A percentile compares a stretch with the other conserved stretches of the same genome.
Evolutionary conservation across 768 basidiomycete species (phyloP).

Genomic region (Lanmaoa pseudosensibilis): DNA sequence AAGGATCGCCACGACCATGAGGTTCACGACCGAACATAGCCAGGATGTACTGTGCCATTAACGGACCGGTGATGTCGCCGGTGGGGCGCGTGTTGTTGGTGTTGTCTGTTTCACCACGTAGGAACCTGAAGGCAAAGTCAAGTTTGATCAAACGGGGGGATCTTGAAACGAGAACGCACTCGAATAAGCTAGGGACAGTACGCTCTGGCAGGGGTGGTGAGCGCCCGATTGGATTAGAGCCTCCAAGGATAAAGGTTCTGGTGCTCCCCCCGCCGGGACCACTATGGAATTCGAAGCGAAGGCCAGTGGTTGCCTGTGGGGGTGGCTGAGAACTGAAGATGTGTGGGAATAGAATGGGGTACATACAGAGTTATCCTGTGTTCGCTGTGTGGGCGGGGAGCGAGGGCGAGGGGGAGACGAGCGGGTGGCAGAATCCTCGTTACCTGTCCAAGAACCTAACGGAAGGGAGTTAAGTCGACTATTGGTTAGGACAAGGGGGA

Average conservation of each 20-base stretch:
- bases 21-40: slow-evolving; percentile 47
- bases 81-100: slow-evolving; percentile 22
- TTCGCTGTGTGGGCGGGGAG: slow-evolving; percentile 16
- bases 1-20: slow-evolving; percentile 39
- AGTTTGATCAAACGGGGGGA: no score
- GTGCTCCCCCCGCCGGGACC: slow-evolving; percentile 28
- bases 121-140: slow-evolving; percentile 31
- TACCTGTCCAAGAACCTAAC: slow-evolving; percentile 9
- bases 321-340: neutral
- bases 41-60: slow-evolving; percentile 75
- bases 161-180: slow-evolving; percentile 39
- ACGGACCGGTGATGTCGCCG: slow-evolving; percentile 51
- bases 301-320: slow-evolving; percentile 21
- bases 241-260: slow-evolving; percentile 40
- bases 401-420: slow-evolving; percentile 9
- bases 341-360: neutral
- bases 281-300: slow-evolving; percentile 39
- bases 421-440: neutral
- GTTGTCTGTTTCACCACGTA: slow-evolving; percentile 29
- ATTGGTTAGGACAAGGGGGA: neutral
- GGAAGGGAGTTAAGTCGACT: neutral
- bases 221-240: slow-evolving; percentile 28
- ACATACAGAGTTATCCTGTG: slow-evolving; percentile 20
- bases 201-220: slow-evolving; percentile 30
- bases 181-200: slow-evolving; percentile 46